A percentile compares a stretch with the other conserved stretches of the same genome.
These are phyloP conservation scores for Colletotrichum sp. DNA, from an alignment of 2,329 filamentous ascomycete species.

Conservation along the genomic window DNA sequence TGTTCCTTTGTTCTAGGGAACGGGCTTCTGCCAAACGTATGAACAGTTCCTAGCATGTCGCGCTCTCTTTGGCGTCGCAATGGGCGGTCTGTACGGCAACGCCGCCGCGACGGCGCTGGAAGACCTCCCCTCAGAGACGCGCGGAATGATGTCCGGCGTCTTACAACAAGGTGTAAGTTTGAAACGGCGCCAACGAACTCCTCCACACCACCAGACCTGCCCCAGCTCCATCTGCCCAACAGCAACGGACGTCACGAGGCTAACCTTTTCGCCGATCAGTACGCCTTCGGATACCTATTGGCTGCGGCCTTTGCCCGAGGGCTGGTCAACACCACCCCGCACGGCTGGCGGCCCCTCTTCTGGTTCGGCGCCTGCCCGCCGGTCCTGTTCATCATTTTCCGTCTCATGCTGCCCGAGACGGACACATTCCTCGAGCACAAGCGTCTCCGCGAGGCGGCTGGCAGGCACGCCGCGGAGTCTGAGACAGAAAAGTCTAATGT, in stretches of 20 bases:
- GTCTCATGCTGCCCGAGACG: constrained; percentile 81
- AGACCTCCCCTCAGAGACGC: constrained; percentile 70
- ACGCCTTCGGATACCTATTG: constrained; percentile 69
- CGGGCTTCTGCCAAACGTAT: constrained; percentile 73
- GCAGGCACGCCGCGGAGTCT: neutral
- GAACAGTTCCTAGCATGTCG: constrained; percentile 76
- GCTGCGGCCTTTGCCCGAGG: constrained; percentile 65
- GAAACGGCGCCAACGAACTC: constrained; percentile 40
- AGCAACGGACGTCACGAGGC: neutral
- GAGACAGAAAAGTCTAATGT: constrained; percentile 44
- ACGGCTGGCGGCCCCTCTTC: constrained; percentile 84
- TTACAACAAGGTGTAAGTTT: constrained; percentile 68
- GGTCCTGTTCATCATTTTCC: constrained; percentile 79
- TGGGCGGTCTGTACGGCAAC: constrained; percentile 83
- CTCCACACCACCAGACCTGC: neutral
- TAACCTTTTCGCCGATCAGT: constrained; percentile 39
- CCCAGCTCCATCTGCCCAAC: neutral
- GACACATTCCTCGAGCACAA: constrained; percentile 72
- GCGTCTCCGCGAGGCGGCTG: constrained; percentile 57
- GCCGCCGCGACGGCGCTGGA: constrained; percentile 81
- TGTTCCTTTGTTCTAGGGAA: constrained; percentile 45
- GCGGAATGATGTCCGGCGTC: constrained; percentile 78
- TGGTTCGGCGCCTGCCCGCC: constrained; percentile 89
- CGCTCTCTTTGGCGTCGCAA: constrained; percentile 78
- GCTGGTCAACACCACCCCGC: constrained; percentile 76